These are phyloP conservation scores for Lichtheimia hyalospora DNA, from an alignment of 371 early-diverging fungal genomes.

Conservation along the genomic window DNA sequence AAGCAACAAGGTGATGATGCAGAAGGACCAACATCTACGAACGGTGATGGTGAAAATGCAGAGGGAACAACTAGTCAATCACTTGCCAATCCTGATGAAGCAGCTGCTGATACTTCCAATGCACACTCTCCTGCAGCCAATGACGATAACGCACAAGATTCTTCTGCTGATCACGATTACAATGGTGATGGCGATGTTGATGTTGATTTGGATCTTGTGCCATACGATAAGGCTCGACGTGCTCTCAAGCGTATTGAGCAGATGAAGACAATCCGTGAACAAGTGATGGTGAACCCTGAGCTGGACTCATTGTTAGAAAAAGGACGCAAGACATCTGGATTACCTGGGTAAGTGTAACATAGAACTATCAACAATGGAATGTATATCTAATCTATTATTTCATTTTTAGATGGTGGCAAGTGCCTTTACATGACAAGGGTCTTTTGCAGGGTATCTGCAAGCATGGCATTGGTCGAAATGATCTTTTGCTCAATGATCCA, in stretches of 20 bases:
- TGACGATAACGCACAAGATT: too few relatives aligned
- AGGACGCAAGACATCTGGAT: constrained; percentile 48
- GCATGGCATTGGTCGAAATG: constrained; percentile 72
- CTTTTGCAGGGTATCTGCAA: constrained; percentile 69
- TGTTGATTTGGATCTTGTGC: constrained; percentile 50
- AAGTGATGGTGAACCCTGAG: constrained; percentile 60
- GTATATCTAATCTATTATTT: background rate
- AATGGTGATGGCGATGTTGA: constrained; percentile 48
- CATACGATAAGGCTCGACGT: constrained; percentile 72
- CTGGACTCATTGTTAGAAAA: constrained; percentile 35
- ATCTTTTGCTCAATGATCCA: constrained; percentile 68
- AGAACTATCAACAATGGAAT: background rate
- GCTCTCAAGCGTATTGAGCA: constrained; percentile 72
- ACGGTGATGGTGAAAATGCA: background rate
- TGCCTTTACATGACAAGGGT: constrained; percentile 65
- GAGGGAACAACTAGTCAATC: background rate
- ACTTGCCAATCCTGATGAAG: constrained; percentile 46
- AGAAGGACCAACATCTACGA: background rate
- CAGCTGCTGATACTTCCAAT: constrained; percentile 20
- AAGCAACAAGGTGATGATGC: background rate
- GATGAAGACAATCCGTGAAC: constrained; percentile 69
- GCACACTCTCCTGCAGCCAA: constrained; percentile 7
- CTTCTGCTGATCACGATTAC: constrained; percentile 17
- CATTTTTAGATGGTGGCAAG: constrained; percentile 69
- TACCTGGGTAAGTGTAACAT: constrained; percentile 35